Base-by-base conservation (phyloP, 1,284 basidiomycete genomes). In the Fomitopsis pinicola region DNA sequence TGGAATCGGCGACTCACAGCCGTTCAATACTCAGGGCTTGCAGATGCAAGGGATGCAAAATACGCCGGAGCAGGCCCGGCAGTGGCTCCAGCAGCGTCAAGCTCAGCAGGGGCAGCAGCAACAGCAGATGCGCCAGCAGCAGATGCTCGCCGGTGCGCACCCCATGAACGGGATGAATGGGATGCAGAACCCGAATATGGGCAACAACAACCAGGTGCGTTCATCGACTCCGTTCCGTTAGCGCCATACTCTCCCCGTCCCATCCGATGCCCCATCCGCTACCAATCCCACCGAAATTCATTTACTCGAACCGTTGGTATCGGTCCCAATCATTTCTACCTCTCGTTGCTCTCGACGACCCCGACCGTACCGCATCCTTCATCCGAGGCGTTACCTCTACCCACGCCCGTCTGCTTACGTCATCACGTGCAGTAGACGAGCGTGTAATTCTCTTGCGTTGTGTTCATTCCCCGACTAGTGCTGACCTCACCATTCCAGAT, bases 61-160 rank as follows among this genome's bases (percentile, higher is more conserved):
- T 83, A 66, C 67, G 72, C 59, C 78, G 60, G 84, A 87, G 67
- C 78, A 81, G 42, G 63, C 64, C 65, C 78, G 80, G 64, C 75
- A 81, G 68, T 88, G 85, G 85, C 80, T 81, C 72, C 82, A 84
- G 70, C 76, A 84, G 70, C 76, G 48, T 4, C 48, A 50, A 33
- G 48, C 48, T 15, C 48, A 81, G 71, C 81, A 82, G 67, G 35
- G 36, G 15, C 80, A 82, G 64, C 73, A 77, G 44, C 79, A 77
- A 67, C 75, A 75, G 80, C 58, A 61, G 40, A 42, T 35, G 40
- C 48, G 61, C 38, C 30, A 56, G 52, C 59, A 81, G 73, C 81
- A 83, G 71, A 33, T 19, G 33, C 45, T 50, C 35, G 36, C 8
- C 30, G 46, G 36, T 7, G 46, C 35, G 36, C 46, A 52, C 6